Base-by-base conservation (phyloP, 352 stramenopile species). In the Globisporangium splendens region DNA sequence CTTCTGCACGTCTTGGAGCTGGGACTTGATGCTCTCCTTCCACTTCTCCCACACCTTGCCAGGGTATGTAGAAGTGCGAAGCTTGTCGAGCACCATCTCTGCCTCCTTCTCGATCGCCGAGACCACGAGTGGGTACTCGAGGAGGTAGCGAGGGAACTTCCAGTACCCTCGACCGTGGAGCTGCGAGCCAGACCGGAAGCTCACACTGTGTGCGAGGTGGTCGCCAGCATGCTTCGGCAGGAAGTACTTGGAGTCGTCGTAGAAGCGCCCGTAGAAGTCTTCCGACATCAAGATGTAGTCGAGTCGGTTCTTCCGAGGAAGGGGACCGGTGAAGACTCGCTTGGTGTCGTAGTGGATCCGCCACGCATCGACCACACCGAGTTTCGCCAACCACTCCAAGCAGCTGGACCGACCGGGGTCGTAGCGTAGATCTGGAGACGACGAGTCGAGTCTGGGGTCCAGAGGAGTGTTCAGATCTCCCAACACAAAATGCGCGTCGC, bases 281-380 rank as follows among this genome's bases (percentile, higher is more conserved):
- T 53, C 24, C 20, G 51, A 64, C 21, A 68, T n/a, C 18, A 68
- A 60, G 24, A 71, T 38, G 63, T 67, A 74, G 38, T 70, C 62
- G 0, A 74, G 50, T 15, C 66, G 53, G 24, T 66, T 63, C n/a
- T 52, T 56, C 20, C 47, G 33, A 35, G 59, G 48, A 14, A 41
- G 17, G 13, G 56, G 56, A 15, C 53, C 50, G 1, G 54, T 47
- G 35, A 57, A 62, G 20, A 57, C 53, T 31, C 24, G 24, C 24
- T 31, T 31, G 24, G 24, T 31, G 24, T 31, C 24, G 24, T 31
- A 20, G 20, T 64, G 56, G 15, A 48, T 53, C 14, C 59, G 66
- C 63, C 63, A 68, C 5, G 24, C 24, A 31, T 31, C 24, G 24
- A 31, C 24, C 24, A 31, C 24, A 31, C 24, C 24, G 2, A 3